Evolutionary conservation across 768 basidiomycete species (phyloP), one percentile per base, ranked within the genome.

Genomic region (Hysterangium stoloniferum): DNA sequence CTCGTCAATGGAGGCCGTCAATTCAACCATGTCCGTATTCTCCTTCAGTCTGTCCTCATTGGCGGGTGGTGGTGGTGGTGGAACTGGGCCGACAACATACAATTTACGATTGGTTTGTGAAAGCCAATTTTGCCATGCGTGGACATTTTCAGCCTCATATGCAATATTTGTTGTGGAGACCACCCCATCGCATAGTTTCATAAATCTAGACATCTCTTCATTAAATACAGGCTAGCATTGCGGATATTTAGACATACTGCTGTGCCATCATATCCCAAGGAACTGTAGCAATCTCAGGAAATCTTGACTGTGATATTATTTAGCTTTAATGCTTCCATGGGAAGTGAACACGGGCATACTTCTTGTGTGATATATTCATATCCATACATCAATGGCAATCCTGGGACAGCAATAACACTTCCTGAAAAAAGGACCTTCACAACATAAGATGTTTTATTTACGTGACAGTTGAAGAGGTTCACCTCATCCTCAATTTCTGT

Each of bases 11-110:
- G 43, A 31, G 35, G 37, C 4, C 53, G 57, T 25, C 40, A 45
- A 20, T 35, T 45, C 48, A 48, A 29, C 45, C 56, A n/a, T 58
- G 4, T 22, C 22, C 1, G 15, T 40, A 7, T 7, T 41, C 27
- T 19, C 52, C 5, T 29, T 35, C 44, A 48, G 34, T 13, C 47
- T 35, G 7, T 12, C 17, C 13, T 42, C 40, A 12, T 4, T n/a
- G n/a, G n/a, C 40, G 15, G 28, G 35, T 1, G 32, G 51, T 8
- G 52, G n/a, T n/a, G n/a, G 27, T 9, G 57, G 53, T 1, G 55
- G 4, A 1, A 59, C 34, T 9, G 59, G 61, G 0, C 59, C 61
- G 12, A 55, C 25, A 17, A 48, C 34, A 35, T 57, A 56, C 5
- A 54, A 34, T 6, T 51, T 35, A 37, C 47, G 47, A 13, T 48